Conservation (phyloP, 805 yeast genomes). For the Saccharomyces jurei region DNA sequence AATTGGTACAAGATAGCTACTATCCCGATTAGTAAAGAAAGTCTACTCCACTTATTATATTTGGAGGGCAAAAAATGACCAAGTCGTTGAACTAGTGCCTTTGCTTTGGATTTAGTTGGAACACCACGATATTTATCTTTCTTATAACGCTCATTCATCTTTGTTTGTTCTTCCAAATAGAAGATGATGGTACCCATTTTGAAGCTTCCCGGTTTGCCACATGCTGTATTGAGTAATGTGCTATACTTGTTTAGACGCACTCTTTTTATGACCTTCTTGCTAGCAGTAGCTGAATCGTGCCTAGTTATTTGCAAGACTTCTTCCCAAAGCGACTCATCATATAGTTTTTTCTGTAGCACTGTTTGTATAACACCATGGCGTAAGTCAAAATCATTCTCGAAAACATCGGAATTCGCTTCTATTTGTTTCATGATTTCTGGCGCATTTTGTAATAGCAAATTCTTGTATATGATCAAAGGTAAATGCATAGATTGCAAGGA, state of each 20-base stretch:
- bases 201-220: conserved; percentile 4
- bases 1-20: conserved; percentile 5
- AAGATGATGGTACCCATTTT: not conserved
- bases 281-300: not conserved
- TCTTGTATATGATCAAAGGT: conserved; percentile 53
- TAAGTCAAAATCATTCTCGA: conserved; percentile 30
- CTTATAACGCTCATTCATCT: not conserved
- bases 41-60: conserved; percentile 1
- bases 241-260: conserved; percentile 20
- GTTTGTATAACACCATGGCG: conserved; percentile 37
- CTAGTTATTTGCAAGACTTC: conserved; percentile 7
- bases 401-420: conserved; percentile 14
- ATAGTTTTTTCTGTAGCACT: conserved; percentile 20
- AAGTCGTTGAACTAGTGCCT: not conserved
- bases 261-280: conserved; percentile 3
- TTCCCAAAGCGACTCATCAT: conserved; percentile 13
- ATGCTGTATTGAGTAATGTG: conserved; percentile 24
- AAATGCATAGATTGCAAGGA: conserved; percentile 46
- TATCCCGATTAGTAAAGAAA: conserved; percentile 10
- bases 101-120: not conserved
- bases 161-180: not conserved
- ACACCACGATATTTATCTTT: not conserved
- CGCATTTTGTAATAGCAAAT: conserved; percentile 42
- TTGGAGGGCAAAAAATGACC: not conserved
- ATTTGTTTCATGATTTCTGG: conserved; percentile 34